Evolutionary conservation across 495 filamentous ascomycete species (phyloP), one percentile per base, ranked within the genome.

Genomic region (Talaromyces trachyspermus): DNA sequence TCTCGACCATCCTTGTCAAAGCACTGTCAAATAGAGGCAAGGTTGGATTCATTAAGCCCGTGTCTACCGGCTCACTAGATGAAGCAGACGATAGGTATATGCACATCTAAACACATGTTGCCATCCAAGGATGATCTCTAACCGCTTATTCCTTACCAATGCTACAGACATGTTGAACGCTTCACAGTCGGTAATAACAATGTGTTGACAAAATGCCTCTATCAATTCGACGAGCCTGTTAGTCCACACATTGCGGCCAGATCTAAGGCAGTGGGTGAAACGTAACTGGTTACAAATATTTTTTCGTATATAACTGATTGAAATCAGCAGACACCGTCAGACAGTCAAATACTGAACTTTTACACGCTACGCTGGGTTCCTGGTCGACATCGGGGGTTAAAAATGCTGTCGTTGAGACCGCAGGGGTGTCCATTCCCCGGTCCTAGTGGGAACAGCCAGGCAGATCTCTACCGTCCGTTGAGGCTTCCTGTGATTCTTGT

Each of bases 401-500:
- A 30, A 61, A 74, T 43, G 65, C 81, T 2, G 64, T 90, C 24
- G 68, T 90, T 26, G 86, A 90, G 59, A 89, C 86, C 1, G 86
- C 86, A 0, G 86, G 86, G 86, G 86, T 8, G 80, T 86, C 0
- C 77, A 87, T 55, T 88, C 84, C 86, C 86, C 0, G 75, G 76
- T 2, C 85, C 84, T 9, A 83, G 78, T 46, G 85, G 83, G n/a
- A 80, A 69, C 22, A 82, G 81, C 0, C 86, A 90, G 55, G 85
- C 80, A 5, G 85, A 90, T 53, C 60, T 87, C 22, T 90, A 86
- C 59, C 70, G 78, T 1, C 79, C 83, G 0, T 69, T 89, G 0
- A 69, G 86, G 23, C 63, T 87, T 5, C 86, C 86, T 0, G 78
- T 85, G n/a, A 63, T 88, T 17, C 70, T 90, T 3, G 70, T 89